Evolutionary conservation across 1,284 basidiomycete species (phyloP), one percentile per base, ranked within the genome.

Genomic region (Filobasidium uniguttulatum): DNA sequence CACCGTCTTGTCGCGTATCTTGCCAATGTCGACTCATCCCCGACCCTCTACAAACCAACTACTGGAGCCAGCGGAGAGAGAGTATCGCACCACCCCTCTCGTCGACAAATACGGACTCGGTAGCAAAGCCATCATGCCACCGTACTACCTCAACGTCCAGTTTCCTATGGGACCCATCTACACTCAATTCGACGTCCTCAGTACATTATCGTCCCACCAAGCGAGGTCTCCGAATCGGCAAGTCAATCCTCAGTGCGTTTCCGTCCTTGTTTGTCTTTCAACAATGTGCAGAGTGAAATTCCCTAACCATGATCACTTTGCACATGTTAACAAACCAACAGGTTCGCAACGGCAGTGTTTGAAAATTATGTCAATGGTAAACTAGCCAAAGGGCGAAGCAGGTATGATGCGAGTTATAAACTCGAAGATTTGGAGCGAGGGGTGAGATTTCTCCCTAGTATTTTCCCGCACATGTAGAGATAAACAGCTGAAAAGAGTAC

Each of bases 371-470:
- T 51, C 17, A 28, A 36, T 31, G 40, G 25, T 19, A 55, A 55
- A 37, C 36, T 48, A 9, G 20, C 31, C 28, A 55, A 55, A 36
- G 53, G 53, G 3, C 44, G 40, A 25, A 35, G 46, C 7, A 40
- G 23, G 47, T 28, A 31, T 15, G 53, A 55, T 15, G 45, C 38
- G 2, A 25, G 35, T 19, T n/a, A 46, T n/a, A 55, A 55, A 33
- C 12, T 55, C 29, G 40, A 51, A 25, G 53, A 55, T 35, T 37
- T 55, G 5, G 53, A 55, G 33, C 45, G 53, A 14, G 53, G 53
- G 22, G 53, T 54, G 25, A 23, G 53, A 43, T 31, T 17, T 17
- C n/a, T n/a, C n/a, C n/a, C n/a, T n/a, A n/a, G n/a, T n/a, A n/a
- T n/a, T n/a, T n/a, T n/a, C n/a, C n/a, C n/a, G n/a, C n/a, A n/a